Evolutionary conservation across 768 basidiomycete genomes (phyloP).

Genomic region (Clitopilus hobsonii): DNA sequence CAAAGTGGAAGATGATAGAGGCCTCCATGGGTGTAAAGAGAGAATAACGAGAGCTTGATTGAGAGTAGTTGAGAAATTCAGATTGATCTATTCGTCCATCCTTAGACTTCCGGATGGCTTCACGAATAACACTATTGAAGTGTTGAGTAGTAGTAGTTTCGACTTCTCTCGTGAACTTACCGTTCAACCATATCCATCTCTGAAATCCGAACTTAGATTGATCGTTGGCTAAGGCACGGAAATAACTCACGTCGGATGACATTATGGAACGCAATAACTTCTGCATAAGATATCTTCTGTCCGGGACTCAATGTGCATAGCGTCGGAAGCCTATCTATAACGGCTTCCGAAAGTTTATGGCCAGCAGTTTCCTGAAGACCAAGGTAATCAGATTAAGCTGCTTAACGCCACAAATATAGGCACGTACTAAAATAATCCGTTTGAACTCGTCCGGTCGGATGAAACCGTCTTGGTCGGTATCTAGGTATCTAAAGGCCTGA

Average conservation of each 20-base stretch:
- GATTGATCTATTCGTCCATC: conserved; percentile 94
- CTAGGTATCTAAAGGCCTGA: conserved; percentile 92
- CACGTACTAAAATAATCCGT: conserved; percentile 82
- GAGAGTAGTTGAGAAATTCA: conserved; percentile 92
- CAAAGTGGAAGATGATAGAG: conserved; percentile 98
- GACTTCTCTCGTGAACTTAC: conserved; percentile 21
- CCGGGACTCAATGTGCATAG: conserved; percentile 87
- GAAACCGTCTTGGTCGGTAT: conserved; percentile 88
- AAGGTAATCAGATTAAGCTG: conserved; percentile 2
- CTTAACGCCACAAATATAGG: neutral
- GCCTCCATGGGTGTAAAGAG: conserved; percentile 98
- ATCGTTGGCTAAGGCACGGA: neutral
- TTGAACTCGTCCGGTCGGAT: conserved; percentile 94
- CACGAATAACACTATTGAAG: conserved; percentile 68
- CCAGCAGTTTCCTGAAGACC: conserved; percentile 81
- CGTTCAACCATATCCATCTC: conserved; percentile 98
- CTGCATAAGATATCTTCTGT: conserved; percentile 90
- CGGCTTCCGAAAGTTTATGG: conserved; percentile 93
- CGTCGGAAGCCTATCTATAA: conserved; percentile 90
- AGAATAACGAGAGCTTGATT: conserved; percentile 84
- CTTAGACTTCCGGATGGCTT: conserved; percentile 84
- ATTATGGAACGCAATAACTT: conserved; percentile 97
- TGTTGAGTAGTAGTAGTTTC: neutral
- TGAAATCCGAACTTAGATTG: conserved; percentile 15
- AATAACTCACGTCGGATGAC: conserved; percentile 70